Percentiles rank a stretch among this genome's conserved stretches.
Conservation (phyloP, 768 basidiomycete genomes). For the Boletus rex-veris region DNA sequence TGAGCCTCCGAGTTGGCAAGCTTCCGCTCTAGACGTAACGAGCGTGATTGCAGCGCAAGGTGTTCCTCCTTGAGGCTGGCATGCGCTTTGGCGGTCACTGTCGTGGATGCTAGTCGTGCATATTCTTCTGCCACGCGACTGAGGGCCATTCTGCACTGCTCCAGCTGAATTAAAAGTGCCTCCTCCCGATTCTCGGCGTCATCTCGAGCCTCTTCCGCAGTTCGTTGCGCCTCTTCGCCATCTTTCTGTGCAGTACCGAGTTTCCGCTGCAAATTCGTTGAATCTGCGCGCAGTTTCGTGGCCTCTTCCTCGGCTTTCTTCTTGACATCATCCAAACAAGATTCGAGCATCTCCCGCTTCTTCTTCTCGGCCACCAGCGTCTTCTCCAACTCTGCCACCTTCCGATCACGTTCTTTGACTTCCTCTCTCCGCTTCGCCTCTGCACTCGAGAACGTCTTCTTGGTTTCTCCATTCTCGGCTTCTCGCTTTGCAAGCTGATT, state of each 20-base stretch:
- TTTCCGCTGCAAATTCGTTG: conserved; percentile 34
- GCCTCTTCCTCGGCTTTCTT: conserved; percentile 42
- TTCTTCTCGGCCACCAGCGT: conserved; percentile 46
- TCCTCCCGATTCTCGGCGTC: conserved; percentile 40
- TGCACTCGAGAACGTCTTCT: conserved; percentile 44
- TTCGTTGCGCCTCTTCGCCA: conserved; percentile 31
- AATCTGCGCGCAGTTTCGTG: conserved; percentile 31
- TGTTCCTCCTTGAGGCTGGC: conserved; percentile 40
- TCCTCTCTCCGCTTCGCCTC: conserved; percentile 58
- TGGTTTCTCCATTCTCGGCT: conserved; percentile 48
- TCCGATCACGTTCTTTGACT: conserved; percentile 48
- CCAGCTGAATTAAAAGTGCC: conserved; percentile 47
- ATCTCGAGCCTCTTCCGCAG: conserved; percentile 31
- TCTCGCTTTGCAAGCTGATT: conserved; percentile 50
- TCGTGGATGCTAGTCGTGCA: conserved; percentile 43
- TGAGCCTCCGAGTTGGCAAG: conserved; percentile 66
- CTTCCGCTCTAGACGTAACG: conserved; percentile 60
- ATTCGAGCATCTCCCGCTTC: conserved; percentile 47
- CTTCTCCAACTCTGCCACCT: conserved; percentile 56
- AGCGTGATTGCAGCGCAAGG: conserved; percentile 37
- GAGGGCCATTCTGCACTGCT: conserved; percentile 46
- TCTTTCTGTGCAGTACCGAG: conserved; percentile 38
- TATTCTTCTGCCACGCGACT: conserved; percentile 52
- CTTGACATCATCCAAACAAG: conserved; percentile 40
- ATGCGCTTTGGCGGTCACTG: conserved; percentile 38